Evolutionary conservation across 2,329 filamentous ascomycete species (phyloP), one percentile per base, ranked within the genome.

Genomic region (Ascochyta pisi): DNA sequence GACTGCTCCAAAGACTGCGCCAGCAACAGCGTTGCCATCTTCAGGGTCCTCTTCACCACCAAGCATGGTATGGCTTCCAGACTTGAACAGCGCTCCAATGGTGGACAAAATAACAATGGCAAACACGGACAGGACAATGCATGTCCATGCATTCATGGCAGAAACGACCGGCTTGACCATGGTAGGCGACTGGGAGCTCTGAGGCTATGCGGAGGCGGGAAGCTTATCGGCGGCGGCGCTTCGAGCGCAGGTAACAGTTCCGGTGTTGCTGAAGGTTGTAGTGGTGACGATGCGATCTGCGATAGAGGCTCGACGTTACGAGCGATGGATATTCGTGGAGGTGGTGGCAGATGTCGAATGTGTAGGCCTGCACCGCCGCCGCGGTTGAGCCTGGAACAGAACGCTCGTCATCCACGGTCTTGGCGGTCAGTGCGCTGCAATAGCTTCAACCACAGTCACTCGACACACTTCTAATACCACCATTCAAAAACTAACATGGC

Each of bases 121-220:
- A 68, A 88, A 88, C 60, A 83, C 70, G 50, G 85, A 88, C 64
- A 89, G 83, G 72, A 88, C 81, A 61, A 87, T 89, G 83, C 93
- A 96, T 82, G 88, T 91, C 92, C 93, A 97, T 73, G 93, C 94
- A 81, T 96, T 93, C 81, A 93, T 85, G 65, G 92, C 89, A 74
- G 91, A 90, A 68, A 98, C 91, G 74, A 98, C 83, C 67, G 94
- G 93, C 88, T 97, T 97, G 91, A 97, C 96, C 93, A 97, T 97
- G 73, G 42, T 67, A 63, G 65, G 59, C 65, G 63, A 37, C 34
- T 62, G 39, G 16, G 35, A 56, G 54, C 50, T 58, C 48, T 50
- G 46, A 33, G 33, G 39, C 46, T 44, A 47, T 43, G 41, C 39
- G 47, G 50, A 51, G 55, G 61, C 39, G 55, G 60, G 44, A 57